Evolutionary conservation across 768 basidiomycete genomes (phyloP).

Genomic region (Suillus subluteus): DNA sequence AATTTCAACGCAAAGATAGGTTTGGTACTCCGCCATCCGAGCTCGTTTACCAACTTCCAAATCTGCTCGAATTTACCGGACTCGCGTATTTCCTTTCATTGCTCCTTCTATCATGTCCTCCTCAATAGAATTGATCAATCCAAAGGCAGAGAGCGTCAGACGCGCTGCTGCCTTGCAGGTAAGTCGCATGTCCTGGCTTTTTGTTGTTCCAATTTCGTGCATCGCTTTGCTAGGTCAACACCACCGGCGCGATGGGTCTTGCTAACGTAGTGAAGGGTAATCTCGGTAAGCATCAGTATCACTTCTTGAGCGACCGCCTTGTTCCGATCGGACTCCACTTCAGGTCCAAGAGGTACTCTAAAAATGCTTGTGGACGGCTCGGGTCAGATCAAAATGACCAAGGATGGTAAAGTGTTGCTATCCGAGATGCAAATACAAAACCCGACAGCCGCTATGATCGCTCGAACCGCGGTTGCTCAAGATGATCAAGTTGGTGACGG

Average conservation of each 20-base stretch:
- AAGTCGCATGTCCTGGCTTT: constrained; percentile 22
- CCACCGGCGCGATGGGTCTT: constrained; percentile 94
- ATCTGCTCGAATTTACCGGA: constrained; percentile 9
- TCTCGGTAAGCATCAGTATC: constrained; percentile 64
- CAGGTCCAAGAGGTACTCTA: constrained; percentile 94
- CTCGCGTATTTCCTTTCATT: constrained; percentile 13
- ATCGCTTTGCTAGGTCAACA: constrained; percentile 69
- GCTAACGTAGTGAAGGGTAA: constrained; percentile 97
- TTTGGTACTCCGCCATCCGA: constrained; percentile 36
- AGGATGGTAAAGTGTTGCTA: constrained; percentile 97
- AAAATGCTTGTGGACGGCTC: constrained; percentile 99
- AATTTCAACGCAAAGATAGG: constrained; percentile 19
- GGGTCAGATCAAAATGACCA: constrained; percentile 99
- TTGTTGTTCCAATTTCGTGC: constrained; percentile 22
- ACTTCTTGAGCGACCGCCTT: constrained; percentile 17
- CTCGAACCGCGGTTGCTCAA: constrained; percentile 96
- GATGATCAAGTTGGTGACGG: constrained; percentile 99
- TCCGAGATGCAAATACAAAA: constrained; percentile 99
- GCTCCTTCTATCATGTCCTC: constrained; percentile 53
- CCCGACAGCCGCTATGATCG: constrained; percentile 99
- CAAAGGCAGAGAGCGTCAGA: constrained; percentile 92
- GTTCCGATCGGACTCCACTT: constrained; percentile 28
- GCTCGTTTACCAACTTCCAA: constrained; percentile 12
- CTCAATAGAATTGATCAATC: constrained; percentile 94
- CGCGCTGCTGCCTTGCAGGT: constrained; percentile 93